phyloP scores from a whole-genome alignment of 2,329 filamentous ascomycete genomes.

The Colletotrichum phormii region DNA sequence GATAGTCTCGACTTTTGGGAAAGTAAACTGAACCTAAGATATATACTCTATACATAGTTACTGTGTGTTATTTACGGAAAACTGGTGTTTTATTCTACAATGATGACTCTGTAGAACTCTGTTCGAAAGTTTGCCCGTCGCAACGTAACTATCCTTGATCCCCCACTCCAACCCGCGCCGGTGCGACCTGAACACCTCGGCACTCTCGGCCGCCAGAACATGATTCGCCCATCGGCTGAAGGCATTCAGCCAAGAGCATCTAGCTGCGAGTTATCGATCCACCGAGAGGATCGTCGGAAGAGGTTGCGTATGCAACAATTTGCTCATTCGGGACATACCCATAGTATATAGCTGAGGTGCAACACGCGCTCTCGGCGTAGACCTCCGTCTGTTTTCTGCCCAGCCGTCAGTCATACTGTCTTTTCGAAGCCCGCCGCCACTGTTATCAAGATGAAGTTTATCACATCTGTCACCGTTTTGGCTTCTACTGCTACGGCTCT shows the following conservation, averaged over 20 bases:
- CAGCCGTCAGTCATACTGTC: background rate
- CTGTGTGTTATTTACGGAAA: background rate
- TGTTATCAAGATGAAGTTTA: slow-evolving; percentile 10
- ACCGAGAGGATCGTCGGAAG: background rate
- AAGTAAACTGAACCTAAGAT: background rate
- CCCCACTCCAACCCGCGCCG: background rate
- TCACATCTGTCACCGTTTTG: background rate
- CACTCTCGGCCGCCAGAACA: slow-evolving; percentile 5
- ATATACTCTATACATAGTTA: too few relatives aligned
- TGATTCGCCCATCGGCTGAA: slow-evolving; percentile 12
- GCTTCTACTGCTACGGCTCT: slow-evolving; percentile 2
- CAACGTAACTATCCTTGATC: background rate
- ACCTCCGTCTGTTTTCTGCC: background rate
- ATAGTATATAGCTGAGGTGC: background rate
- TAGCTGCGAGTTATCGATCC: slow-evolving; percentile 11
- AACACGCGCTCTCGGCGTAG: background rate
- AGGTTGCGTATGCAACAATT: slow-evolving; percentile 2
- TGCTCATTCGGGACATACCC: background rate
- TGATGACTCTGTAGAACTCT: background rate
- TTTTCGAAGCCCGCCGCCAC: too few relatives aligned
- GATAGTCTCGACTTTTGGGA: background rate
- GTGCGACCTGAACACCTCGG: slow-evolving; percentile 2
- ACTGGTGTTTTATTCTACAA: background rate
- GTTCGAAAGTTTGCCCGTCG: background rate
- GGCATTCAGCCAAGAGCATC: slow-evolving; percentile 1